Base-by-base conservation (phyloP, 306 rosid genomes). In the Cajanus cajan region DNA sequence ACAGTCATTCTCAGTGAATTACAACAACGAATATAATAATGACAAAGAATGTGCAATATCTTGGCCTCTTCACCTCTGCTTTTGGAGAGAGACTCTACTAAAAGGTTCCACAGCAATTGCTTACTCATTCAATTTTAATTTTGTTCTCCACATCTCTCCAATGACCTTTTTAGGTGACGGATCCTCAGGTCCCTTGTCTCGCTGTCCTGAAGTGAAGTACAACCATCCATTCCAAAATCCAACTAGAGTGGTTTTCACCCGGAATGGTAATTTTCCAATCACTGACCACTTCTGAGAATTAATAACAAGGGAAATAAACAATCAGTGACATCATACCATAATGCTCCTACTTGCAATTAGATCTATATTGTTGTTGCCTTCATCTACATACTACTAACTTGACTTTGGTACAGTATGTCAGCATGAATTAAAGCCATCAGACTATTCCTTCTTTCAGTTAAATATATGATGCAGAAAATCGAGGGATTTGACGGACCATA, bases 141-240 rank as follows among this genome's bases (percentile, higher is more conserved):
- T 92, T 54, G 97, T 90, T 84, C 94, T 90, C 93, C 95, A 91
- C 89, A 92, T 13, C 2, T 92, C 97, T 74, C 91, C 97, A 37
- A 86, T 81, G 39, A 92, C 98, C 86, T 92, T 90, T 80, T 83
- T 94, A 1, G 98, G 98, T 22, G 92, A 82, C 22, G 97, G 98
- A 85, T 94, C 91, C 9, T 87, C 87, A 0, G 97, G 92, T 41
- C 95, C 95, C 67, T 90, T 94, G 87, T 94, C 97, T 73, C 94
- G 76, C 79, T 94, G 98, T 72, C 97, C 97, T 2, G 97, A 94
- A 58, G 98, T 92, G 89, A 94, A 94, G 80, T 92, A 92, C 84
- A 90, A 71, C 92, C 95, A 92, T 41, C 98, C 97, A 45, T 94
- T 64, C 97, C 97, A 90, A 85, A 85, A 92, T 67, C 97, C 97